These are phyloP conservation scores for Aureobasidium sp. DNA, from an alignment of 2,329 filamentous ascomycete genomes.

Conservation along the genomic window DNA sequence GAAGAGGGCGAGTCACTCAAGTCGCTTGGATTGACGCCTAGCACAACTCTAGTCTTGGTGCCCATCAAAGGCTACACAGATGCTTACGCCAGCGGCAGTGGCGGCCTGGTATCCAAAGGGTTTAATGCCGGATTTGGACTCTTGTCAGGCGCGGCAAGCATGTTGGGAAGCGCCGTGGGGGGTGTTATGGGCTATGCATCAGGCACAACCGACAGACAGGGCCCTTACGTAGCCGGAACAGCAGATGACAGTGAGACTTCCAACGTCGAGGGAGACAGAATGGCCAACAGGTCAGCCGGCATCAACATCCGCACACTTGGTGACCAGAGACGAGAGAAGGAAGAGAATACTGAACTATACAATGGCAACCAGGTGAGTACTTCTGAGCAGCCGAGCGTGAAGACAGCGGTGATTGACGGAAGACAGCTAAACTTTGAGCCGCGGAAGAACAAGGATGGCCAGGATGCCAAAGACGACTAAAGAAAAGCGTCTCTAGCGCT, in stretches of 20 bases:
- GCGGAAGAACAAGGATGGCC: constrained; percentile 50
- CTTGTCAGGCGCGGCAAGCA: constrained; percentile 29
- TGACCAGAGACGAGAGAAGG: constrained; percentile 36
- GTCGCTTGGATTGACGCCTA: constrained; percentile 68
- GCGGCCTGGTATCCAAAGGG: constrained; percentile 23
- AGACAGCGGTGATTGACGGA: constrained; percentile 15
- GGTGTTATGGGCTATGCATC: constrained; percentile 20
- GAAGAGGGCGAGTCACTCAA: constrained; percentile 66
- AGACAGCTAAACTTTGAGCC: constrained; percentile 61
- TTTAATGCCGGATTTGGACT: constrained; percentile 32
- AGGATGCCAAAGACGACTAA: constrained; percentile 30
- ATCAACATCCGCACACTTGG: constrained; percentile 41
- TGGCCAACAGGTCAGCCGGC: constrained; percentile 20
- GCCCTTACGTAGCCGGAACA: constrained; percentile 25
- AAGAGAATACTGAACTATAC: constrained; percentile 63
- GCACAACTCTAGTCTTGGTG: constrained; percentile 74
- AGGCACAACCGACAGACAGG: constrained; percentile 8
- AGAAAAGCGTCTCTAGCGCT: constrained; percentile 2
- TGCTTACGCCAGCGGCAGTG: constrained; percentile 45
- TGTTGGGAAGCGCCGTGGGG: constrained; percentile 29
- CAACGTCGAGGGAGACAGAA: constrained; percentile 22
- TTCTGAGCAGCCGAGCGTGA: constrained; percentile 23
- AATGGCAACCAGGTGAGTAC: constrained; percentile 78
- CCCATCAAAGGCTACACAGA: constrained; percentile 58
- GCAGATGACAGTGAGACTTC: constrained; percentile 19